Base-by-base conservation (phyloP, 805 yeast genomes). In the Allodekkera sacchari region DNA sequence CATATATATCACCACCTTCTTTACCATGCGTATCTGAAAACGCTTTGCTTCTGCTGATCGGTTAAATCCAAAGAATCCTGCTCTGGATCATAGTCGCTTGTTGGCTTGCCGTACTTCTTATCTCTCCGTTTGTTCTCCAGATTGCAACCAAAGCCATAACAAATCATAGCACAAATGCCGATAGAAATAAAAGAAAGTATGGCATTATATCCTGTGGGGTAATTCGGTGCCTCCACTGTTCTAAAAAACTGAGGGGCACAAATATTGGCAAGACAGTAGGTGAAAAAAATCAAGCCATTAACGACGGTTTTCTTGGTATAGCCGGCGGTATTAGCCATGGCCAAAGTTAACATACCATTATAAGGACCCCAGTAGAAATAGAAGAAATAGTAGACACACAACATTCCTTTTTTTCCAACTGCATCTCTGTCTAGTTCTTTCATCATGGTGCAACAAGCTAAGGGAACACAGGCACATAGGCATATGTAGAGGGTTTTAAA, bases 221-320 rank as follows among this genome's bases (percentile, higher is more conserved):
- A 69, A 4, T 39, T 35, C 16, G 73, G 73, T 9, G 73, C 71
- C 45, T 71, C 69, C 6, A 31, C 22, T 8, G 18, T 45, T 26
- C 53, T 53, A 44, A 68, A 68, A 11, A 69, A 57, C 38, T 65
- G 71, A 1, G 77, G 74, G 4, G 78, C 77, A 29, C 61, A 55
- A 33, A 68, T 49, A 45, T 72, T 73, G 17, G 77, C 78, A 12
- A 61, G 67, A 43, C 74, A 66, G 50, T 63, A 69, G 7, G 62
- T 63, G 24, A 71, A 45, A 27, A 69, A 55, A 27, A 57, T 43
- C 19, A 63, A 42, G 4, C 70, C 68, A 41, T 59, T 66, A 6
- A 59, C 60, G 6, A 64, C 54, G 21, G 59, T 47, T 43, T 67
- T 61, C 48, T 71, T 73, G 8, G 78, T 69, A 41, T 68, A 60